A percentile compares a stretch with the other conserved stretches of the same genome.
Evolutionary conservation across 2,329 filamentous ascomycete genomes (phyloP).

Genomic region (Neofusicoccum umdonicola): DNA sequence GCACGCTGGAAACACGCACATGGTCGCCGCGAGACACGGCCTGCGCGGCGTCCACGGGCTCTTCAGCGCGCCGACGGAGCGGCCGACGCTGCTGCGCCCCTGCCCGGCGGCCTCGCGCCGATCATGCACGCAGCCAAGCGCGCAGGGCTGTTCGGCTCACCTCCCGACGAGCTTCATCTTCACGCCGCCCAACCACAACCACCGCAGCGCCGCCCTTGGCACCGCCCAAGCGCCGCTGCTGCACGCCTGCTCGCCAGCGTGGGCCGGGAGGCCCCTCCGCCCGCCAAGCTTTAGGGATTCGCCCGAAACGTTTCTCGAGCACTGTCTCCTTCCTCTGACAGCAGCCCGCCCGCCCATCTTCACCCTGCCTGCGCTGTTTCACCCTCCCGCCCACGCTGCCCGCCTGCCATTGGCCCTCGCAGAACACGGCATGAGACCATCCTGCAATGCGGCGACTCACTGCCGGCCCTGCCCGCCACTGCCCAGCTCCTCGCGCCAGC

Average conservation of each 20-base stretch:
- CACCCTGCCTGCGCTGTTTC: background rate
- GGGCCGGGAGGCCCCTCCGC: background rate
- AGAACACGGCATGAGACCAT: background rate
- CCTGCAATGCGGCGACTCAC: background rate
- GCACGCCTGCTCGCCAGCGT: background rate
- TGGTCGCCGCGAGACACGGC: background rate
- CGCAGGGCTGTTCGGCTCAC: background rate
- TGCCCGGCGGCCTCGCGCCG: background rate
- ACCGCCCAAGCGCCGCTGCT: background rate
- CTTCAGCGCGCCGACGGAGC: background rate
- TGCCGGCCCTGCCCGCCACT: background rate
- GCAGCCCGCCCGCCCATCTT: background rate
- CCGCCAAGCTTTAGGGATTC: conserved; percentile 3
- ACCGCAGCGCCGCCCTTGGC: background rate
- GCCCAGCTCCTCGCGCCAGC: background rate
- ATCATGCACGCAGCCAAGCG: background rate
- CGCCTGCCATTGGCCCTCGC: background rate
- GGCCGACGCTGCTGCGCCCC: background rate
- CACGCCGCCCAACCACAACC: background rate
- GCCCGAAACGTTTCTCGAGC: conserved; percentile 7
- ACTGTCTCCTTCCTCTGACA: conserved; percentile 5
- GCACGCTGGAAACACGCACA: background rate
- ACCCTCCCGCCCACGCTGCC: background rate
- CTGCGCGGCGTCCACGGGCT: background rate
- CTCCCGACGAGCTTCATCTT: background rate